Percentiles rank a stretch among this genome's conserved stretches.
These are phyloP conservation scores for Liquidambar formosana DNA, from an alignment of 164 flowering plant species.

Conservation along the genomic window DNA sequence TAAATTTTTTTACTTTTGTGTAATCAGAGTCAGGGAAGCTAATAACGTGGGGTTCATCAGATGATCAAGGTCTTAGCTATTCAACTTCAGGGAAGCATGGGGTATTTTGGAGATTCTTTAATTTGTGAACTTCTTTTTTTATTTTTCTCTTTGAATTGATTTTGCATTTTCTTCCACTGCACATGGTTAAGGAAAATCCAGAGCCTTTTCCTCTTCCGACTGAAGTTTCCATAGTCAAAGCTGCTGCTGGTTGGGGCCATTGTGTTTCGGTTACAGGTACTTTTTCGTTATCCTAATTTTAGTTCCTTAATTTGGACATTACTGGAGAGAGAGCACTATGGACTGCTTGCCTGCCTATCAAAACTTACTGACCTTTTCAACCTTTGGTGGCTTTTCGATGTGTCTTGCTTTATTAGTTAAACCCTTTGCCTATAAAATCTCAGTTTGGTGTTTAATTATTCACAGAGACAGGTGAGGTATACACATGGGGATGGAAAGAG, in stretches of 20 bases:
- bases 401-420: neutral
- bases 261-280: slow-evolving; percentile 88
- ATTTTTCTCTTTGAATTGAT: neutral
- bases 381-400: neutral
- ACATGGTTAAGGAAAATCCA: slow-evolving; percentile 75
- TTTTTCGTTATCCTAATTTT: no score
- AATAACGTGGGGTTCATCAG: slow-evolving; percentile 98
- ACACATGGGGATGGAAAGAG: slow-evolving; percentile 99
- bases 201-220: slow-evolving; percentile 91
- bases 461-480: slow-evolving; percentile 75
- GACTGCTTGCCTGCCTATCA: neutral
- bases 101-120: slow-evolving; percentile 38
- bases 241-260: slow-evolving; percentile 99
- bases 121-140: neutral
- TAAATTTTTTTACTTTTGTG: no score
- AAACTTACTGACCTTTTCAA: neutral
- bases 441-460: neutral
- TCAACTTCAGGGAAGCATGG: slow-evolving; percentile 97
- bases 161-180: slow-evolving; percentile 10
- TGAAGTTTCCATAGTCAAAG: slow-evolving; percentile 70
- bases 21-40: slow-evolving; percentile 84
- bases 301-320: neutral
- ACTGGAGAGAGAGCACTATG: no score
- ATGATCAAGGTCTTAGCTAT: slow-evolving; percentile 94
- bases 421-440: neutral